Base-by-base conservation (phyloP, 73 alveolate species). In the Uronychia binucleata region DNA sequence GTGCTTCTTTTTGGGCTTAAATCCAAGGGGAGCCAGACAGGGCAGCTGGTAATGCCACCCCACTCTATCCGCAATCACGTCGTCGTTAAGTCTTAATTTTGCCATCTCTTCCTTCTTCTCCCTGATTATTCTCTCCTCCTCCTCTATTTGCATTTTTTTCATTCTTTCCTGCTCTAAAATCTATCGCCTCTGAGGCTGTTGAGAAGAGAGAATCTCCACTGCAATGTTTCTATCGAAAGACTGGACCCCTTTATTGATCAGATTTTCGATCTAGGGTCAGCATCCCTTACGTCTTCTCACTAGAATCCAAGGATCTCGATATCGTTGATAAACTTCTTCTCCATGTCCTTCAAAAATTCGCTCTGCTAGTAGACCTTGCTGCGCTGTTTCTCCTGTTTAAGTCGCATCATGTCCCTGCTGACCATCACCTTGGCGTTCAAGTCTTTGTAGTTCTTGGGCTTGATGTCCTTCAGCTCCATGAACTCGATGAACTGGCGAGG, bases 401-500 rank as follows among this genome's bases (percentile, higher is more conserved):
- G 34, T 26, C 32, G n/a, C 67, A 35, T 85, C 31, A 86, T 30
- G 34, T 86, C 92, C 59, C 92, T 86, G 14, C 30, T 79, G 26
- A 46, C 58, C 33, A 35, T 35, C 32, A 34, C 82, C 28, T 79
- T 67, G 1, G 31, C 78, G 19, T 58, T 31, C 1, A 76, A 59
- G 30, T 59, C 27, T 59, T 79, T 79, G 31, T 30, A 57, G 35
- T 86, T 85, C 30, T 77, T 78, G 5, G 92, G 92, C 25, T 67
- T 34, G 27, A 86, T 79, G 33, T 83, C 88, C 29, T 86, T 30
- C 75, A 31, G 26, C 58, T 86, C 92, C 77, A 86, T 78, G 76
- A 86, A 86, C 25, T 83, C 90, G n/a, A 59, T 83, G 31, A 84
- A 34, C 46, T 79, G 67, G 84, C 74, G 28, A 25, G 98, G 98